Conservation (phyloP, 805 yeast genomes). For the Wickerhamomyces tratensis region DNA sequence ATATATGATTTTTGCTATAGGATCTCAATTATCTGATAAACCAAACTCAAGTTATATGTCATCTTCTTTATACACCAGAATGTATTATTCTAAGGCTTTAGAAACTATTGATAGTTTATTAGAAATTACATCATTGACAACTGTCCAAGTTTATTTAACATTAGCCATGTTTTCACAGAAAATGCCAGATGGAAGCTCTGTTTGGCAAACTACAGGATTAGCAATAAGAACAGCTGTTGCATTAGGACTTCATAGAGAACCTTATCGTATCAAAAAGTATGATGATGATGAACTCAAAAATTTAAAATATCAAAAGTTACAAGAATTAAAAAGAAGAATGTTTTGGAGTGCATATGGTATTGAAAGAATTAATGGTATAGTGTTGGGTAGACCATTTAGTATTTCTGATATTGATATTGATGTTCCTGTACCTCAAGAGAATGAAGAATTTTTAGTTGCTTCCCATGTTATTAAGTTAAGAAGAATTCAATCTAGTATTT, state of each 20-base stretch:
- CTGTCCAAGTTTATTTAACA: conserved; percentile 24
- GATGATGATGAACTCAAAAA: not conserved
- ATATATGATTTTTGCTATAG: conserved; percentile 24
- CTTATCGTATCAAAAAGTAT: conserved; percentile 8
- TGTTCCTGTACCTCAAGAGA: conserved; percentile 16
- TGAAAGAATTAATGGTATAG: conserved; percentile 24
- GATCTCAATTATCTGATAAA: conserved; percentile 14
- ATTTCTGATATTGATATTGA: conserved; percentile 26
- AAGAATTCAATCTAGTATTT: conserved; percentile 23
- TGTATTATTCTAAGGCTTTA: conserved; percentile 22
- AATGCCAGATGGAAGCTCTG: conserved; percentile 23
- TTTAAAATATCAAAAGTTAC: conserved; percentile 1
- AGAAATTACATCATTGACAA: conserved; percentile 14
- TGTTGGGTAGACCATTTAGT: conserved; percentile 27
- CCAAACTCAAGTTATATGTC: conserved; percentile 2
- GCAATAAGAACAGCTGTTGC: conserved; percentile 23
- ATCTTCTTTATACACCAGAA: conserved; percentile 13
- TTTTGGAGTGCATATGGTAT: conserved; percentile 28
- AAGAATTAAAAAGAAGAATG: conserved; percentile 18
- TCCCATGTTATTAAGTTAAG: conserved; percentile 23
- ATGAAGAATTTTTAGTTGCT: conserved; percentile 16
- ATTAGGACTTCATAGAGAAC: conserved; percentile 22
- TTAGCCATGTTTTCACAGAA: conserved; percentile 23
- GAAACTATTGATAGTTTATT: conserved; percentile 15
- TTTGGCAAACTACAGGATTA: conserved; percentile 23